These are phyloP conservation scores for Ceratobasidium sp. DNA, from an alignment of 1,284 basidiomycete species.

Conservation along the genomic window DNA sequence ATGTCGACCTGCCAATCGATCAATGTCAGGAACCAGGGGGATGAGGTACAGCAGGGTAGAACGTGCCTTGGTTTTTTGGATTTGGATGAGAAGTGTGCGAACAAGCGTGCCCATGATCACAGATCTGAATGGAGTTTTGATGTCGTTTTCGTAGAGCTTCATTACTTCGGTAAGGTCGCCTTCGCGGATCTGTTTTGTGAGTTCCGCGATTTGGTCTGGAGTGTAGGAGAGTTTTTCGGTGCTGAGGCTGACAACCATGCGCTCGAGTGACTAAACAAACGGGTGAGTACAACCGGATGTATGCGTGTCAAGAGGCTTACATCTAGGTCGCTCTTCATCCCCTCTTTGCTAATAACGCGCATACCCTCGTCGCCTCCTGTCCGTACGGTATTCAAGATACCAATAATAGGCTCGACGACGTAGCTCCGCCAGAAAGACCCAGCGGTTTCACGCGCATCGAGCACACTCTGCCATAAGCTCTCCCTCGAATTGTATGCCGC, in stretches of 20 bases:
- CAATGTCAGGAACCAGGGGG: not conserved
- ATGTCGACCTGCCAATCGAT: constrained; percentile 77
- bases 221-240: constrained; percentile 78
- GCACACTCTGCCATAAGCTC: constrained; percentile 64
- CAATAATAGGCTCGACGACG: constrained; percentile 87
- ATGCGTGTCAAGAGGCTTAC: constrained; percentile 58
- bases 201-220: constrained; percentile 67
- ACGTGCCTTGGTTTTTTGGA: constrained; percentile 94
- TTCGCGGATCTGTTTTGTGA: constrained; percentile 74
- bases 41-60: not conserved
- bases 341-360: constrained; percentile 76
- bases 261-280: constrained; percentile 78
- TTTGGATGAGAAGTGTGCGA: constrained; percentile 89
- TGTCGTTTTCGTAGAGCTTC: constrained; percentile 91
- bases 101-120: constrained; percentile 85
- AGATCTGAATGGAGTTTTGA: constrained; percentile 85
- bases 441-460: constrained; percentile 75
- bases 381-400: constrained; percentile 84
- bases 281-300: not conserved
- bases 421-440: constrained; percentile 84
- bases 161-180: constrained; percentile 93
- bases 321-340: constrained; percentile 80
- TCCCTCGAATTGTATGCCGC: constrained; percentile 64
- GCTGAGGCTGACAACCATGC: constrained; percentile 91
- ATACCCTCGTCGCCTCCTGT: constrained; percentile 77